phyloP scores from a whole-genome alignment of 345 rosid species.

The Mallotus nudiflorus region DNA sequence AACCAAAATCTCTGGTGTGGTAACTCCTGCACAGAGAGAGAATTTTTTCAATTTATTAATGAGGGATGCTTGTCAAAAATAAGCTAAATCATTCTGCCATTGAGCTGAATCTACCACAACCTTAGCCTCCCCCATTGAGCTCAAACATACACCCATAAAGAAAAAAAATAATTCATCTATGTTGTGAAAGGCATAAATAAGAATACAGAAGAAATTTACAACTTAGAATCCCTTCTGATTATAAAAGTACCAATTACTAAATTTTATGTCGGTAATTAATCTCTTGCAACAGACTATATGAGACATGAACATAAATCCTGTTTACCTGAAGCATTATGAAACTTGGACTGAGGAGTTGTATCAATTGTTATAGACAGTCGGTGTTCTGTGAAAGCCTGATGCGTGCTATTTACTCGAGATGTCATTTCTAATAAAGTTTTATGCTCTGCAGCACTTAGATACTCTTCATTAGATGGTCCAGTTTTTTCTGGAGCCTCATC shows the following conservation, averaged over 20 bases:
- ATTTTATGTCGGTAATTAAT: neutral
- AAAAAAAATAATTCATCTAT: neutral
- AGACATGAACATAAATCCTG: conserved; percentile 6
- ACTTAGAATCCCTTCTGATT: neutral
- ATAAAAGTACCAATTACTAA: neutral
- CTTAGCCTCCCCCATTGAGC: neutral
- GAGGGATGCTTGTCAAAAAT: neutral
- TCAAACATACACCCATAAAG: neutral
- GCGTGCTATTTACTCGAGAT: conserved; percentile 20
- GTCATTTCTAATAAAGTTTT: conserved; percentile 20
- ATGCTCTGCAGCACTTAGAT: conserved; percentile 30
- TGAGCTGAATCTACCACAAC: neutral
- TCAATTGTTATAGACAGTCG: conserved; percentile 37
- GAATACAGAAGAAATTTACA: neutral
- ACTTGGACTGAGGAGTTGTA: conserved; percentile 42
- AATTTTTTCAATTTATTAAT: neutral
- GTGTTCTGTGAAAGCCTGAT: conserved; percentile 21
- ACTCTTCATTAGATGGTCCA: conserved; percentile 29
- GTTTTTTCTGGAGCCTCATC: conserved; percentile 30
- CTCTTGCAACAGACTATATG: neutral
- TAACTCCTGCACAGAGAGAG: conserved; percentile 37
- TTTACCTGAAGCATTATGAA: conserved; percentile 45
- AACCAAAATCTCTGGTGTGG: conserved; percentile 43
- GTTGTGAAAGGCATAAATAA: neutral
- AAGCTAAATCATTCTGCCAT: neutral